Base-by-base conservation (phyloP, 257 asterid genomes). In the Fraxinus pennsylvanica region DNA sequence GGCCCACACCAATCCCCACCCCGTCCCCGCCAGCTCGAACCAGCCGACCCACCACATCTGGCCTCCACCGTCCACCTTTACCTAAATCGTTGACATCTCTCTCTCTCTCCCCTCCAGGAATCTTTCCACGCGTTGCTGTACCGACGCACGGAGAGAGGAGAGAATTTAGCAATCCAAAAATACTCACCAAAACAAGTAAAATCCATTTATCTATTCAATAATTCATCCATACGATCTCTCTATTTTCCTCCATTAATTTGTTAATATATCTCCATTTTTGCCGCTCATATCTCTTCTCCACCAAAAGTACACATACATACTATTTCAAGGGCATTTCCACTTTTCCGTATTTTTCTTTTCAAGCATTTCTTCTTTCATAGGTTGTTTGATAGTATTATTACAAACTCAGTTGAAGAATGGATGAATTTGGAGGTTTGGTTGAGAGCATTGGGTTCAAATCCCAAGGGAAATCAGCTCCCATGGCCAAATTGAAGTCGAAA, bases 381-480 rank as follows among this genome's bases (percentile, higher is more conserved):
- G 69, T 63, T 27, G 36, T 39, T 15, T 25, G 17, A 14, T 10
- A 63, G 19, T 9, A 35, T 43, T 25, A 22, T 73, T 50, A 63
- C 25, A 38, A 36, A 59, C 54, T 76, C 63, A 39, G 57, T 80
- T 66, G 14, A 75, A 83, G 5, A 25, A 94, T 94, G 98, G 97
- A 94, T 72, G 91, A 89, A 84, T 92, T 94, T 74, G 97, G 96
- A 39, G 97, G 92, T 45, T 81, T 91, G 87, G 94, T 91, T 61
- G 94, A 94, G 90, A 89, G 96, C 79, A 87, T 85, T 41, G 98
- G 98, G 35, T 88, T 88, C 90, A 92, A 87, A 79, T 87, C 94
- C 76, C 87, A 90, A 4, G 91, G 90, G 1, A 90, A 87, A 82
- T 86, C 96, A 75, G 87, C 93, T 25, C 97, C 98, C 4, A 83